Percentiles rank a stretch among this genome's conserved stretches.
Evolutionary conservation across 1,139 yeast species (phyloP).

Genomic region (Blastobotrys aristatus): DNA sequence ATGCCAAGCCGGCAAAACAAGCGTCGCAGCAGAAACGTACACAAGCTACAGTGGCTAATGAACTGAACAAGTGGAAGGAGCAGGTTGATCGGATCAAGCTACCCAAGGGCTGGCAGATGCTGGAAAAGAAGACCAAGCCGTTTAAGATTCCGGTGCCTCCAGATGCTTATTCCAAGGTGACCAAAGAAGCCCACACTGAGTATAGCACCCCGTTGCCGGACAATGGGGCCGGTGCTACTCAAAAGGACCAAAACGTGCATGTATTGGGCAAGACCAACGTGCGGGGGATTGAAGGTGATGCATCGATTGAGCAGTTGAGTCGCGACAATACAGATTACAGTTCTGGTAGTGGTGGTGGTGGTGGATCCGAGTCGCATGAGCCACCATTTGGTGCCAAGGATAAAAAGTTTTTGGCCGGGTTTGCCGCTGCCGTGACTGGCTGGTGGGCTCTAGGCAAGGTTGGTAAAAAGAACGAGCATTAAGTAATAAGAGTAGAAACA

Average conservation of each 20-base stretch:
- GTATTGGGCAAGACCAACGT: slow-evolving; percentile 13
- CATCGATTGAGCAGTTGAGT: slow-evolving; percentile 10
- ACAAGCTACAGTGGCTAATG: slow-evolving; percentile 7
- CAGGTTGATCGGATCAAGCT: slow-evolving; percentile 13
- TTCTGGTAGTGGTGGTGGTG: not conserved
- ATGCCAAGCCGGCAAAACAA: not conserved
- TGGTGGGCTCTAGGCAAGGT: slow-evolving; percentile 33
- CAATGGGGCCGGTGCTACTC: slow-evolving; percentile 21
- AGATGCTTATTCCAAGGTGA: slow-evolving; percentile 24
- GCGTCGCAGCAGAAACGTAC: not conserved
- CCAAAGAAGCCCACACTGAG: slow-evolving; percentile 23
- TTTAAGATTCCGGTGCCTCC: slow-evolving; percentile 40
- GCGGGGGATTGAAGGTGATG: slow-evolving; percentile 15
- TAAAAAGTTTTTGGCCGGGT: slow-evolving; percentile 29
- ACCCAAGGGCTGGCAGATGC: slow-evolving; percentile 9
- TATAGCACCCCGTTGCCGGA: slow-evolving; percentile 27
- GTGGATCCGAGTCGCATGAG: not conserved
- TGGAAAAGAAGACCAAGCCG: slow-evolving; percentile 22
- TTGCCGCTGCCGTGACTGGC: slow-evolving; percentile 32
- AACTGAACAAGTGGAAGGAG: slow-evolving; percentile 1
- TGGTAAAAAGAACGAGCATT: slow-evolving; percentile 15
- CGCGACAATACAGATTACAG: slow-evolving; percentile 5
- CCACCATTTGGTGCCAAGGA: slow-evolving; percentile 26
- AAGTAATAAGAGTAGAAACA: not conserved
- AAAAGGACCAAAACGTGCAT: slow-evolving; percentile 7